A percentile compares a stretch with the other conserved stretches of the same genome.
phyloP scores from a whole-genome alignment of 176 grass and related monocot genomes.

The Panicum miliaceum region DNA sequence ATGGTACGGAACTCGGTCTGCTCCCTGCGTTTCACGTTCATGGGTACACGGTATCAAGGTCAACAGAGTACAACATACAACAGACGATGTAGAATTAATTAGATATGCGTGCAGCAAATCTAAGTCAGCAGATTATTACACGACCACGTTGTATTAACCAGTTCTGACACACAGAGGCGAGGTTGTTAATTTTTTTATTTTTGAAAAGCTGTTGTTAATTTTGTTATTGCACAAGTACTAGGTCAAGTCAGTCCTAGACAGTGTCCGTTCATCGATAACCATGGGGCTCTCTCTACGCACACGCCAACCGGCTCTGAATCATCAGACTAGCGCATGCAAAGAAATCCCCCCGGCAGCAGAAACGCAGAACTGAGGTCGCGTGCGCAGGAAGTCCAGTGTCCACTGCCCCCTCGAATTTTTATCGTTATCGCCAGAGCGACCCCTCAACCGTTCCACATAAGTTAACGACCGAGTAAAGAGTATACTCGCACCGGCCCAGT shows the following conservation, averaged over 20 bases:
- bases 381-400: slow-evolving; percentile 25
- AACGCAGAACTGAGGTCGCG: neutral
- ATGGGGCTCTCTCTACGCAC: no score
- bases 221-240: neutral
- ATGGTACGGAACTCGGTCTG: no score
- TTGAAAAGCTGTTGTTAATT: no score
- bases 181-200: neutral
- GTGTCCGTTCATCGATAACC: neutral
- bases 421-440: neutral
- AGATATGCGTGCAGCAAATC: neutral
- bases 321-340: neutral
- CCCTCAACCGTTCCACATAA: slow-evolving; percentile 32
- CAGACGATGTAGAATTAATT: neutral
- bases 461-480: slow-evolving; percentile 30
- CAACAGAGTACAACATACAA: neutral
- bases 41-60: neutral
- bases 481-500: slow-evolving; percentile 10
- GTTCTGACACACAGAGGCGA: neutral
- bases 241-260: neutral
- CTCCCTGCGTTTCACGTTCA: no score
- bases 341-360: neutral
- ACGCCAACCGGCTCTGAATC: neutral
- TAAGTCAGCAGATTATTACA: neutral
- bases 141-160: neutral
- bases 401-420: neutral